These are phyloP conservation scores for Athelia psychrophila DNA, from an alignment of 1,284 basidiomycete genomes.

Conservation along the genomic window DNA sequence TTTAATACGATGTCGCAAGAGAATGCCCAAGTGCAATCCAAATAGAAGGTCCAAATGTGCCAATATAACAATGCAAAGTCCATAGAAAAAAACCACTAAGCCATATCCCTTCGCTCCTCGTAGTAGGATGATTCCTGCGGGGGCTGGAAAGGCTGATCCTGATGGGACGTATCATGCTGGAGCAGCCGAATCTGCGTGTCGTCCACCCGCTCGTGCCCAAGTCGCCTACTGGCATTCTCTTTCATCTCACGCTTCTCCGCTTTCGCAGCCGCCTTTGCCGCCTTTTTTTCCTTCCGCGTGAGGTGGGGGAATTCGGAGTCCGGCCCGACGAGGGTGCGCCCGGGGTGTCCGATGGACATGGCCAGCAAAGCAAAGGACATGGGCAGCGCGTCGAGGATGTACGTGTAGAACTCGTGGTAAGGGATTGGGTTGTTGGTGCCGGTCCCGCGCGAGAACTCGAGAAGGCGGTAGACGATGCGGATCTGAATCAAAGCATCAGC, in stretches of 20 bases:
- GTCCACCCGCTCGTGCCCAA: not conserved
- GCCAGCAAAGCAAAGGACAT: not conserved
- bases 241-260: not conserved
- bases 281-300: not conserved
- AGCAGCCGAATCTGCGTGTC: not conserved
- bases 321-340: not conserved
- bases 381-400: not conserved
- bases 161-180: not conserved
- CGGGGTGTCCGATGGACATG: not conserved
- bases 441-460: not conserved
- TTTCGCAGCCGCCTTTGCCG: not conserved
- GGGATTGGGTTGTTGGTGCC: not conserved
- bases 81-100: not conserved
- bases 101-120: not conserved
- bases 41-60: not conserved
- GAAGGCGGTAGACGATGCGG: conserved; percentile 3
- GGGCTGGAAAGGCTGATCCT: not conserved
- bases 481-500: not conserved
- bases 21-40: no score
- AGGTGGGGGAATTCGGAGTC: conserved; percentile 7
- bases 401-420: not conserved
- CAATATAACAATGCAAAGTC: not conserved
- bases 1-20: not conserved
- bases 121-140: not conserved
- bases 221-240: not conserved